Conservation (phyloP, 805 yeast genomes). For the Pachysolen tannophilus region DNA sequence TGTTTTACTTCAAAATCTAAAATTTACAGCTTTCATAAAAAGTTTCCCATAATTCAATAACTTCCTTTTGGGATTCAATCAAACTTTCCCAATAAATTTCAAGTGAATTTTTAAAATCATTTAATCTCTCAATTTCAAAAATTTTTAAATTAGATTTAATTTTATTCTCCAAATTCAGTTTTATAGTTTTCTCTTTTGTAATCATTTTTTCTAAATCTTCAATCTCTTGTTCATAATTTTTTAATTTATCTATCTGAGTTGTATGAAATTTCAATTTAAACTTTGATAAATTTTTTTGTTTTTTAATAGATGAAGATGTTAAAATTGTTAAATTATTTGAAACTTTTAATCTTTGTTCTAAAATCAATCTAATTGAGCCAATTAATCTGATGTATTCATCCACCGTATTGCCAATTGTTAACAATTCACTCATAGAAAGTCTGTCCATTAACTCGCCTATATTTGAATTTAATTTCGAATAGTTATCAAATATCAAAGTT, state of each 20-base stretch:
- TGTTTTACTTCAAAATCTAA: no score
- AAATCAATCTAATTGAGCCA: constrained; percentile 64
- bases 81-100: constrained; percentile 88
- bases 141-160: constrained; percentile 60
- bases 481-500: constrained; percentile 55
- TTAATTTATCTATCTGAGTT: constrained; percentile 57
- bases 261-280: constrained; percentile 33
- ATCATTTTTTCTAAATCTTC: constrained; percentile 45
- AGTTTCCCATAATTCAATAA: constrained; percentile 81
- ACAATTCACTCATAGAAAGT: constrained; percentile 73
- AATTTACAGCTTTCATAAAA: constrained; percentile 55
- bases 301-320: constrained; percentile 33
- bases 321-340: constrained; percentile 37
- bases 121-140: constrained; percentile 70
- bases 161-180: constrained; percentile 53
- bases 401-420: constrained; percentile 78
- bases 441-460: constrained; percentile 71
- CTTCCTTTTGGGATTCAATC: constrained; percentile 89
- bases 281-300: constrained; percentile 36
- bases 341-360: constrained; percentile 63
- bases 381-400: constrained; percentile 81
- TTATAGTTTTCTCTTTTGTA: constrained; percentile 45
- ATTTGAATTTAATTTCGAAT: constrained; percentile 63
- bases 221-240: constrained; percentile 50
- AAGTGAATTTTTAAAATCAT: constrained; percentile 80